Conservation (phyloP, 2,329 filamentous ascomycete species). For the Colletotrichum siamense region DNA sequence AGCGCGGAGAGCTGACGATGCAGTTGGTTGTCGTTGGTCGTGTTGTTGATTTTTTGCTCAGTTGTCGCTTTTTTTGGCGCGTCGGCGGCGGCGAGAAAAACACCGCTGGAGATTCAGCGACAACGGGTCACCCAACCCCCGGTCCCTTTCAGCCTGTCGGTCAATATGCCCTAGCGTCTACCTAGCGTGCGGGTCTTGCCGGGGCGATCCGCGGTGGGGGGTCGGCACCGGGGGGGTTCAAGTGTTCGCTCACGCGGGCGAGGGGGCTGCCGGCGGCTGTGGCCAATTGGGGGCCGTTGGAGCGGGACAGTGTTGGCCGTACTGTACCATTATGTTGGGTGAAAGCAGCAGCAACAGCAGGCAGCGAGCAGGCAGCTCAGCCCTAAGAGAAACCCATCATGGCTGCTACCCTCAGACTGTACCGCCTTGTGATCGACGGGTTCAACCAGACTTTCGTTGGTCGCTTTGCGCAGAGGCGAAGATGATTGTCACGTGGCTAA, state of each 20-base stretch:
- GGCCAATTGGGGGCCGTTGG: background rate
- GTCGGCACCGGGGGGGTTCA: background rate
- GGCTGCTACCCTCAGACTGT: background rate
- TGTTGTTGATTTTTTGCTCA: background rate
- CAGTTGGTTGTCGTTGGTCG: background rate
- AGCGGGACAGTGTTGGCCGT: background rate
- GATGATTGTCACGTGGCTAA: background rate
- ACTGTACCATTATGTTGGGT: background rate
- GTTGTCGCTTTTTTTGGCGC: background rate
- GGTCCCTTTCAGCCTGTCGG: background rate
- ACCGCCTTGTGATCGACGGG: background rate
- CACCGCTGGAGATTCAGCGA: background rate
- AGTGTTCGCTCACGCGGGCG: background rate
- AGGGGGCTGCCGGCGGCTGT: background rate
- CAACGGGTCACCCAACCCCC: background rate
- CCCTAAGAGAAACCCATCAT: background rate
- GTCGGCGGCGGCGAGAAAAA: background rate
- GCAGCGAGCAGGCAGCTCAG: background rate
- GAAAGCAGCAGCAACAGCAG: background rate
- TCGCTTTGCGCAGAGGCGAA: background rate
- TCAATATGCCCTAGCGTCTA: background rate
- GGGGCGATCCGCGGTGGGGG: slow-evolving; percentile 6
- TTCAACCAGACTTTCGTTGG: background rate
- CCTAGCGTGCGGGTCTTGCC: slow-evolving; percentile 2
- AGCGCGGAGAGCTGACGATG: background rate